A percentile compares a stretch with the other conserved stretches of the same genome.
Evolutionary conservation across 148 eudicot genomes (phyloP).

Genomic region (Camellia sinensis): DNA sequence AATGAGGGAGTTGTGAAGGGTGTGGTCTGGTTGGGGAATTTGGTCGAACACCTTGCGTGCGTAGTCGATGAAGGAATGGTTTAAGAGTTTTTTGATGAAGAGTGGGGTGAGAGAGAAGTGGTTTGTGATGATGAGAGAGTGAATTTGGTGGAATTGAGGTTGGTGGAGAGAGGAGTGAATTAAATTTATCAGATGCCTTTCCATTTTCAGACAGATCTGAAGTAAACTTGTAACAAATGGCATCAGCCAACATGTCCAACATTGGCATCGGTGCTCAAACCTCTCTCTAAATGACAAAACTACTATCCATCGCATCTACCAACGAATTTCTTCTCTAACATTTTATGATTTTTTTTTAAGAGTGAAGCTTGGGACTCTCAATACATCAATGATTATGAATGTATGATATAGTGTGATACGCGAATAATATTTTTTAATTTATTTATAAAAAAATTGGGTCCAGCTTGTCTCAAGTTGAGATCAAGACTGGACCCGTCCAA

Average conservation of each 20-base stretch:
- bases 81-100: constrained; percentile 19
- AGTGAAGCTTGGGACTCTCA: no score
- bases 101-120: constrained; percentile 14
- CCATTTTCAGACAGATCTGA: constrained; percentile 11
- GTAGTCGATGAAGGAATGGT: constrained; percentile 25
- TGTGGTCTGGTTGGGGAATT: constrained; percentile 43
- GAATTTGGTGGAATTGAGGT: constrained; percentile 39
- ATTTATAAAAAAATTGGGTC: no score
- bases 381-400: no score
- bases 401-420: no score
- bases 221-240: neutral
- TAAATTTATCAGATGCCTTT: constrained; percentile 8
- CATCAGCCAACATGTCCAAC: neutral
- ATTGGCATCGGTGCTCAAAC: no score
- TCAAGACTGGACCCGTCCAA: no score
- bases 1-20: constrained; percentile 39
- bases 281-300: no score
- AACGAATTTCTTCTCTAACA: no score
- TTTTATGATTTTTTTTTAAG: no score
- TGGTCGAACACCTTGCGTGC: constrained; percentile 49
- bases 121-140: constrained; percentile 29
- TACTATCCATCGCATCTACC: neutral
- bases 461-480: no score
- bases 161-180: constrained; percentile 23
- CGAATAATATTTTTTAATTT: no score